Evolutionary conservation across 139 green algal species (phyloP).

Genomic region (Coelastrella sp.): DNA sequence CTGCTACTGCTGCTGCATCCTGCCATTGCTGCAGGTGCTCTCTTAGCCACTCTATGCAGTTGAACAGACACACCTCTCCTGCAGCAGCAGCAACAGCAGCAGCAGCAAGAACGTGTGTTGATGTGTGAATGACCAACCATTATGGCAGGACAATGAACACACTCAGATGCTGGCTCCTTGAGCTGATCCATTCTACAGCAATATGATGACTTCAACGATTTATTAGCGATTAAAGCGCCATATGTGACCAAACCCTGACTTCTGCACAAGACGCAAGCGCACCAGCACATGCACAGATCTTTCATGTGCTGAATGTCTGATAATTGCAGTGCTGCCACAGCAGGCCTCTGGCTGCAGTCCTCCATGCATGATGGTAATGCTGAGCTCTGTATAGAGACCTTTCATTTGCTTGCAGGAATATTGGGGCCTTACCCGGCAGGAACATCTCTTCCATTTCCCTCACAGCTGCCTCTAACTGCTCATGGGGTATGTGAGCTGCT

Average conservation of each 20-base stretch:
- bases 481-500: slow-evolving; percentile 48
- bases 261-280: too few species aligned
- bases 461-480: slow-evolving; percentile 48
- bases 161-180: too few species aligned
- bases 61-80: slow-evolving; percentile 78
- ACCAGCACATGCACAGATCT: too few species aligned
- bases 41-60: slow-evolving; percentile 70
- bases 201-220: not conserved
- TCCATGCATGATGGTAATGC: too few species aligned
- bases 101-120: not conserved
- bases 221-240: not conserved
- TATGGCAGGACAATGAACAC: not conserved
- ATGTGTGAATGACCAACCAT: not conserved
- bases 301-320: too few species aligned
- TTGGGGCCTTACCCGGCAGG: slow-evolving; percentile 2
- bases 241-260: too few species aligned
- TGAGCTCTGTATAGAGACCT: too few species aligned
- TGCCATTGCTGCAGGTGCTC: slow-evolving; percentile 57
- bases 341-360: too few species aligned
- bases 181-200: too few species aligned
- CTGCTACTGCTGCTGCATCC: slow-evolving; percentile 32
- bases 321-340: too few species aligned
- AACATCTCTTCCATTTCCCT: slow-evolving; percentile 66
- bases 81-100: not conserved
- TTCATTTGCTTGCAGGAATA: not conserved